A percentile compares a stretch with the other conserved stretches of the same genome.
phyloP scores from a whole-genome alignment of 805 yeast species.

The Candida glaebosa region DNA sequence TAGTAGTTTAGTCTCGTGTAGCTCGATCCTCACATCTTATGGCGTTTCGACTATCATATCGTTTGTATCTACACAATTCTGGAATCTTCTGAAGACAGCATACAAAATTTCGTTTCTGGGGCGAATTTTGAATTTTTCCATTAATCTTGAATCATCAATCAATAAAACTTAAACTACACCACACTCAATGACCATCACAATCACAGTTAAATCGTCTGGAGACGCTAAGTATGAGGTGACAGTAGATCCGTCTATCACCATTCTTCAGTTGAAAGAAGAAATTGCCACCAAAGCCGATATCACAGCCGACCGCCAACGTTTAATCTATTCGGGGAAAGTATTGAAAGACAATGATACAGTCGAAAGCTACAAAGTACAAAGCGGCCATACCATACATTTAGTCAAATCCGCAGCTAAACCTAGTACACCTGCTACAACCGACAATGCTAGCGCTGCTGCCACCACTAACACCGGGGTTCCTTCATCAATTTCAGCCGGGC shows the following conservation, averaged over 20 bases:
- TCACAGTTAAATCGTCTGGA: slow-evolving; percentile 53
- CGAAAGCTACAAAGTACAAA: slow-evolving; percentile 72
- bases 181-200: slow-evolving; percentile 12
- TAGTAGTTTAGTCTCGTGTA: background rate
- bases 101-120: background rate
- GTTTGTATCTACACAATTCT: no score
- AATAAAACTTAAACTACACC: no score
- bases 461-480: slow-evolving; percentile 46
- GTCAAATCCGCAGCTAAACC: slow-evolving; percentile 70
- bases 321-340: slow-evolving; percentile 92
- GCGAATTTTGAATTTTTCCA: background rate
- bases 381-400: slow-evolving; percentile 84
- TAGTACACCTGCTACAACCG: slow-evolving; percentile 16
- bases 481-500: slow-evolving; percentile 81
- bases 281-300: slow-evolving; percentile 61
- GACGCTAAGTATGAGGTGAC: slow-evolving; percentile 74
- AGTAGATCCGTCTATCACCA: slow-evolving; percentile 51
- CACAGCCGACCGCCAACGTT: slow-evolving; percentile 76
- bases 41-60: no score
- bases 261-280: slow-evolving; percentile 64
- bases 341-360: slow-evolving; percentile 79
- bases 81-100: background rate
- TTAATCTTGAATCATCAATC: no score
- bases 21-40: no score
- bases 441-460: slow-evolving; percentile 16